Base-by-base conservation (phyloP, 2,329 filamentous ascomycete species). In the Herpomyces periplanetae region DNA sequence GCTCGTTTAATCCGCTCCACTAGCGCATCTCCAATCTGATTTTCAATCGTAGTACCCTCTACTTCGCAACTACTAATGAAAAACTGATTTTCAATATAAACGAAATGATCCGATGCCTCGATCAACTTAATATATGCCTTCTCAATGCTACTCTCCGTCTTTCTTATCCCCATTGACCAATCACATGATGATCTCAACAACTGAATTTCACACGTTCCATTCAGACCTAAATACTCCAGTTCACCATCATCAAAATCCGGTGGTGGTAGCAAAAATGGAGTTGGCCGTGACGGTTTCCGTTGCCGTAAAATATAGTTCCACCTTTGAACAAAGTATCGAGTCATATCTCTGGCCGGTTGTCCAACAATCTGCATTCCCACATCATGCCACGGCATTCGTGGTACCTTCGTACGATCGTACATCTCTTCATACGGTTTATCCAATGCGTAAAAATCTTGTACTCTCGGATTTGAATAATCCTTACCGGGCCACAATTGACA, bases 21-120 rank as follows among this genome's bases (percentile, higher is more conserved):
- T 13, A 96, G 46, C 3, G 80, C 75, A 39, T 91, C 75, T 19
- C 75, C 75, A 28, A 96, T 88, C 27, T 61, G 58, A 37, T 96
- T 96, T 35, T 69, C 53, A 26, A 96, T 80, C 33, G 60, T 68
- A 6, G 63, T 66, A 20, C 64, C 65, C 29, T 87, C 58, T 3
- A 73, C 71, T 31, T 80, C 64, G 19, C 66, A 80, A 27, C 68
- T 85, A 13, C 68, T 84, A 36, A 96, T 65, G 43, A 85, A 96
- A 40, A 91, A 96, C 33, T 96, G 80, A 34, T 96, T 96, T 36
- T 96, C 80, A 27, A 91, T 87, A 38, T 96, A 91, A 19, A 91
- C 68, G 31, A 88, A 87, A 36, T 91, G 80, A 18, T 96, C 69
- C 2, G 71, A 88, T 26, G 75, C 63, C 27, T 80, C 62, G 28